These are phyloP conservation scores for Boletales sp. DNA, from an alignment of 768 basidiomycete genomes.

Conservation along the genomic window DNA sequence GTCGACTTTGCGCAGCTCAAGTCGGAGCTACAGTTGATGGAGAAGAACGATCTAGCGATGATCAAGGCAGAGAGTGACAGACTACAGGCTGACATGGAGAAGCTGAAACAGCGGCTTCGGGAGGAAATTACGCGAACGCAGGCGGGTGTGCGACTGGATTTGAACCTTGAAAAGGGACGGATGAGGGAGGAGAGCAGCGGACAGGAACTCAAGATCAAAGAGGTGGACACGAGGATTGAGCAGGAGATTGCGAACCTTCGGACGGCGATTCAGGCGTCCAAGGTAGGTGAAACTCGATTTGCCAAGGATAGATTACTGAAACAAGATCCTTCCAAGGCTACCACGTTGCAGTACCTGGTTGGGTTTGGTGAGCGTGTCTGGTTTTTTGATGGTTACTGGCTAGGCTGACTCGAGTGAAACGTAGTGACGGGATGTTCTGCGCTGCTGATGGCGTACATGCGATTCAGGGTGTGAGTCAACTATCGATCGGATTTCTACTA, in stretches of 20 bases:
- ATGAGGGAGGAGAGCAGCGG: conserved; percentile 90
- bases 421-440: conserved; percentile 84
- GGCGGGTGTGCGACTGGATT: conserved; percentile 87
- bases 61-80: conserved; percentile 97
- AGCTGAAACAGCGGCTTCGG: conserved; percentile 87
- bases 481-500: no score
- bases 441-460: conserved; percentile 81
- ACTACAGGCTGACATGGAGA: conserved; percentile 87
- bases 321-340: conserved; percentile 46
- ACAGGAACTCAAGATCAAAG: conserved; percentile 94
- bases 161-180: conserved; percentile 95
- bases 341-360: conserved; percentile 82
- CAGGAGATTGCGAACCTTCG: conserved; percentile 87
- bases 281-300: conserved; percentile 42
- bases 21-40: conserved; percentile 92
- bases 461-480: conserved; percentile 48
- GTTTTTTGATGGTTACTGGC: not conserved
- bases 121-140: conserved; percentile 92
- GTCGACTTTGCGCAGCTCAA: conserved; percentile 97
- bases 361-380: conserved; percentile 64
- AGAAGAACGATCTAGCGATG: conserved; percentile 94
- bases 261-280: conserved; percentile 81
- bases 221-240: conserved; percentile 96
- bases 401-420: conserved; percentile 3
- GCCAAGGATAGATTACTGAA: conserved; percentile 1